Evolutionary conservation across 2,329 filamentous ascomycete genomes (phyloP).

Genomic region (Pseudocercospora musae): DNA sequence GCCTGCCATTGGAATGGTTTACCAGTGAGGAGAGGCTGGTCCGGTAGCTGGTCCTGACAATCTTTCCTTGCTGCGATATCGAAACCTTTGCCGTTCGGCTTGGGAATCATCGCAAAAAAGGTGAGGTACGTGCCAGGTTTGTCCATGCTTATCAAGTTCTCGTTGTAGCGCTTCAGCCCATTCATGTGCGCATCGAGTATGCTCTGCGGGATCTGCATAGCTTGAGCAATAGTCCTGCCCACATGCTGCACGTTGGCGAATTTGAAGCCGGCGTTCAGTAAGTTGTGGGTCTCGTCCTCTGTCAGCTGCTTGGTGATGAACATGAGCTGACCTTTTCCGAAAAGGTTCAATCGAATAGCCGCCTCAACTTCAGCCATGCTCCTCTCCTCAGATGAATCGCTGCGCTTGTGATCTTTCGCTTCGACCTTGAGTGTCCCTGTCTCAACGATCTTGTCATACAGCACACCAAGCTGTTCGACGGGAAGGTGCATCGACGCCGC

Average conservation of each 20-base stretch:
- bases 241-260: slow-evolving; percentile 71
- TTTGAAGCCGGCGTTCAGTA: slow-evolving; percentile 72
- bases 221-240: slow-evolving; percentile 63
- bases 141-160: slow-evolving; percentile 38
- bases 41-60: slow-evolving; percentile 44
- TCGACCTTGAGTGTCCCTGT: slow-evolving; percentile 32
- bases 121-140: slow-evolving; percentile 41
- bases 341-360: slow-evolving; percentile 38
- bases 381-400: slow-evolving; percentile 10
- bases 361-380: slow-evolving; percentile 39
- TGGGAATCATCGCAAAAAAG: slow-evolving; percentile 37
- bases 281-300: slow-evolving; percentile 57
- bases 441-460: slow-evolving; percentile 39
- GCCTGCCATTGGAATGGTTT: slow-evolving; percentile 34
- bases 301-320: slow-evolving; percentile 69
- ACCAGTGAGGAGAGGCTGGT: slow-evolving; percentile 39
- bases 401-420: slow-evolving; percentile 17
- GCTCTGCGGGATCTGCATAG: slow-evolving; percentile 67
- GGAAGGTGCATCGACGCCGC: slow-evolving; percentile 56
- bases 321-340: slow-evolving; percentile 73
- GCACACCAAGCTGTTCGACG: slow-evolving; percentile 34
- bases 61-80: slow-evolving; percentile 44
- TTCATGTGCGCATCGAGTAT: slow-evolving; percentile 61
- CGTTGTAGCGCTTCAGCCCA: slow-evolving; percentile 61
- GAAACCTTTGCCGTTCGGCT: slow-evolving; percentile 36